These are phyloP conservation scores for Willaertia magna DNA, from an alignment of 208 protist genomes.

Conservation along the genomic window DNA sequence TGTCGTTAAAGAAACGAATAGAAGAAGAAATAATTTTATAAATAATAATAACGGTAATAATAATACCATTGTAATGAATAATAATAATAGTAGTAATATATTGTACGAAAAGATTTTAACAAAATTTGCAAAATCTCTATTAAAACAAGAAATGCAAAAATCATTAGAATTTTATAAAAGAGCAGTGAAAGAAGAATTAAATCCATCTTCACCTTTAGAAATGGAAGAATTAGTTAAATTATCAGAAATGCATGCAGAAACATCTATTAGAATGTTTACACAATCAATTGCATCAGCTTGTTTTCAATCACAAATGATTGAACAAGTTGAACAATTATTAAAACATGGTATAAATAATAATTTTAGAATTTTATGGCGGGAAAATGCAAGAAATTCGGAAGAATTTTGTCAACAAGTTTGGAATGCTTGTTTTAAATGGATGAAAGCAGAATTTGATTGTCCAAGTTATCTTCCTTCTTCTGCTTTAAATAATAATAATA, in stretches of 20 bases:
- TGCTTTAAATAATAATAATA: too few species aligned
- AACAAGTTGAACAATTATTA: neutral
- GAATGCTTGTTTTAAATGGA: neutral
- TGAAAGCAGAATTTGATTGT: neutral
- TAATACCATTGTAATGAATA: neutral
- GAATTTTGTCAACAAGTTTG: neutral
- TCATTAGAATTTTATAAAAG: neutral
- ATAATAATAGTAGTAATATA: neutral
- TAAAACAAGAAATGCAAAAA: neutral
- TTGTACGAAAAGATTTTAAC: neutral
- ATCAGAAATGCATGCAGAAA: neutral
- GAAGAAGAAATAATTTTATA: neutral
- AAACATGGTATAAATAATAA: neutral
- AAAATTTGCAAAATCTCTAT: neutral
- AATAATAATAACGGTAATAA: neutral
- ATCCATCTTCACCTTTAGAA: neutral
- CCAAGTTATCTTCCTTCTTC: too few species aligned
- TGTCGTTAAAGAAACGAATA: neutral
- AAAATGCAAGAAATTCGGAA: neutral
- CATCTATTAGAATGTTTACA: neutral
- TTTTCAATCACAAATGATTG: neutral
- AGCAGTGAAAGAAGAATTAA: neutral
- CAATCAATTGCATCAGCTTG: neutral
- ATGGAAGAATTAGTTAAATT: neutral
- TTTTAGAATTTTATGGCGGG: neutral